Conservation (phyloP, 176 grass and related monocot species). For the Ananas comosus region DNA sequence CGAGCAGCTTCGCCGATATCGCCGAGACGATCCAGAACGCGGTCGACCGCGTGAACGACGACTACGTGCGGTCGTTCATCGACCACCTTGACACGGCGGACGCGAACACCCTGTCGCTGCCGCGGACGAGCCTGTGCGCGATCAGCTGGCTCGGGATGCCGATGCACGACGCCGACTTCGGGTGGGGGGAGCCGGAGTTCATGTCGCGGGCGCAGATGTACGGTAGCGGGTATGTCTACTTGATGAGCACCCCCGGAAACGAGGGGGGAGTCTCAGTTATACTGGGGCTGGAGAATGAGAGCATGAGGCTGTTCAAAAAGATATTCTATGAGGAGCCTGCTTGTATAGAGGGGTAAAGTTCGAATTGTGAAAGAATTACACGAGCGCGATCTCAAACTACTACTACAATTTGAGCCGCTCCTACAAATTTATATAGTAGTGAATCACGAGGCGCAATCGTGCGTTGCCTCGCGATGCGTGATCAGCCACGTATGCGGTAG, state of each 20-base stretch:
- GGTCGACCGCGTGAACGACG: slow-evolving; percentile 11
- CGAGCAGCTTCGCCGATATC: background rate
- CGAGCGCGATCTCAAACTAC: too few species aligned
- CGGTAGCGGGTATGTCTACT: slow-evolving; percentile 46
- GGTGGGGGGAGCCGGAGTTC: slow-evolving; percentile 40
- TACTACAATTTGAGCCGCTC: too few species aligned
- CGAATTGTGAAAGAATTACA: too few species aligned
- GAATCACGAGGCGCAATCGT: too few species aligned
- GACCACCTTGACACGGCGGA: slow-evolving; percentile 1
- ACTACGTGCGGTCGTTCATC: slow-evolving; percentile 13
- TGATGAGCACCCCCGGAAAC: slow-evolving; percentile 23
- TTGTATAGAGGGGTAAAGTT: too few species aligned
- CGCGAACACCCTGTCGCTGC: slow-evolving; percentile 1
- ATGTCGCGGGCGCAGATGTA: slow-evolving; percentile 58
- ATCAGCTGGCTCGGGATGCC: slow-evolving; percentile 66
- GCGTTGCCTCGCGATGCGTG: too few species aligned
- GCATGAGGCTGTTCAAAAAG: slow-evolving; percentile 53
- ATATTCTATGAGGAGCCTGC: slow-evolving; percentile 41
- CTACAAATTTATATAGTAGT: too few species aligned
- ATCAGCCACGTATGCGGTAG: too few species aligned
- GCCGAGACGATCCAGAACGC: slow-evolving; percentile 4
- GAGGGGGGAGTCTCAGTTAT: slow-evolving; percentile 49
- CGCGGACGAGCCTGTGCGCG: slow-evolving; percentile 36
- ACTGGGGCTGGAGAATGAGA: slow-evolving; percentile 49
- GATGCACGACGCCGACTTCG: slow-evolving; percentile 69